Evolutionary conservation across 2,329 filamentous ascomycete genomes (phyloP).

Genomic region (Penicillium expansum): DNA sequence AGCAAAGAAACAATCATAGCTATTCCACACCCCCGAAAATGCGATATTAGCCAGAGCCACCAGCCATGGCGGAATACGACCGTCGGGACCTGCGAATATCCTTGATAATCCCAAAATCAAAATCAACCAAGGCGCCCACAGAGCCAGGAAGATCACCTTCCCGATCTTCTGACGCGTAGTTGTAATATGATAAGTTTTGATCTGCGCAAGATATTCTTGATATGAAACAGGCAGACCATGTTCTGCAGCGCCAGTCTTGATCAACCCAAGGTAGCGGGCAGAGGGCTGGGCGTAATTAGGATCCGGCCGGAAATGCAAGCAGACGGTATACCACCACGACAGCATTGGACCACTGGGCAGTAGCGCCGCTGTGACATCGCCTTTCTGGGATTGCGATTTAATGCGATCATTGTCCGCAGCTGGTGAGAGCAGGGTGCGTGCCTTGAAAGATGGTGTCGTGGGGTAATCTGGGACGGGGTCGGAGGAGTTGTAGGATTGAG

Average conservation of each 20-base stretch:
- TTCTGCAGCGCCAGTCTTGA: slow-evolving; percentile 75
- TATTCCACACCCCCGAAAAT: slow-evolving; percentile 60
- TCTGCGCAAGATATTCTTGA: slow-evolving; percentile 64
- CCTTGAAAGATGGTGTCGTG: slow-evolving; percentile 66
- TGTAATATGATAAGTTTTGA: slow-evolving; percentile 71
- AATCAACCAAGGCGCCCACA: slow-evolving; percentile 60
- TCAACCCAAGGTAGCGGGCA: slow-evolving; percentile 74
- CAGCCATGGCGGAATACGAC: slow-evolving; percentile 68
- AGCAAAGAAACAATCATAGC: slow-evolving; percentile 64
- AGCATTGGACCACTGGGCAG: slow-evolving; percentile 1
- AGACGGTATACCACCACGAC: slow-evolving; percentile 16
- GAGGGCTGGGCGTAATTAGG: slow-evolving; percentile 78
- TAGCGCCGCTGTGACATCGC: background rate
- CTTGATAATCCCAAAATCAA: slow-evolving; percentile 48
- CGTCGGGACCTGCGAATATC: slow-evolving; percentile 61
- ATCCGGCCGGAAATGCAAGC: slow-evolving; percentile 58
- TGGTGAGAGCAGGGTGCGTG: slow-evolving; percentile 79
- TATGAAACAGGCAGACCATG: slow-evolving; percentile 78
- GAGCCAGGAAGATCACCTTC: slow-evolving; percentile 56
- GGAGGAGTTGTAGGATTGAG: slow-evolving; percentile 48
- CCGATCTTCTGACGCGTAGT: slow-evolving; percentile 65
- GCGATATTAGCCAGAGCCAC: slow-evolving; percentile 50
- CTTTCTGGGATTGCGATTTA: slow-evolving; percentile 10
- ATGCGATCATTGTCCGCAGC: slow-evolving; percentile 30
- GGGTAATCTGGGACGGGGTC: slow-evolving; percentile 64